Conservation (phyloP, 2,329 filamentous ascomycete genomes). For the Sphaerulina vaccinii region DNA sequence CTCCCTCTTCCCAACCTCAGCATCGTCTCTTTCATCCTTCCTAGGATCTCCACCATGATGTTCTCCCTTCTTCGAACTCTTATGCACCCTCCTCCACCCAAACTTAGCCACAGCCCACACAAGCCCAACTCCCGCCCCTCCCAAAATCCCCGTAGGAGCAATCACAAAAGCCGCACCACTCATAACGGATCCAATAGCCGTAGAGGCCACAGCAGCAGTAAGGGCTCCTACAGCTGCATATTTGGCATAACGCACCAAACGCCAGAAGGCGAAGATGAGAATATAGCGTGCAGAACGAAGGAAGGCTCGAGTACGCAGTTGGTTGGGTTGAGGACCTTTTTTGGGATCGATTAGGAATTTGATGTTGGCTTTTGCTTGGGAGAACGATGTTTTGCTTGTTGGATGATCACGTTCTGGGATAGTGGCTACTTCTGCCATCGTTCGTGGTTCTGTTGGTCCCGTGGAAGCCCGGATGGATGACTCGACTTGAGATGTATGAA, state of each 20-base stretch:
- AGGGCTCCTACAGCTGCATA: constrained; percentile 42
- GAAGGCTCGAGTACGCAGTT: constrained; percentile 41
- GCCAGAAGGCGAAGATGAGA: constrained; percentile 45
- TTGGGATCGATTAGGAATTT: constrained; percentile 17
- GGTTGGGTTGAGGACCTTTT: constrained; percentile 28
- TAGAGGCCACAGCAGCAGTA: constrained; percentile 36
- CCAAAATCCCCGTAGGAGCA: constrained; percentile 43
- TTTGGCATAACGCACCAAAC: constrained; percentile 44
- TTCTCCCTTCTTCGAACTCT: constrained; percentile 30
- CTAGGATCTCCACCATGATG: constrained; percentile 27
- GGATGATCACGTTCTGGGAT: no score
- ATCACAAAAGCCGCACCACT: constrained; percentile 44
- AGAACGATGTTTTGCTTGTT: no score
- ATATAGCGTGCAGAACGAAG: constrained; percentile 42
- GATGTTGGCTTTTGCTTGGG: constrained; percentile 10
- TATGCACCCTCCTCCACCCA: constrained; percentile 37
- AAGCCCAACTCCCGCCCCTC: constrained; percentile 37
- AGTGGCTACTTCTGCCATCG: neutral
- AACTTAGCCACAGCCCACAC: constrained; percentile 43
- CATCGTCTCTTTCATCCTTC: constrained; percentile 28
- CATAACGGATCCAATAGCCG: constrained; percentile 40
- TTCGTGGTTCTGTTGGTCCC: no score
- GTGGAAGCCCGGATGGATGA: no score
- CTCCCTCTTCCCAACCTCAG: constrained; percentile 13
- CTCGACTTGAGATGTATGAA: no score